Conservation (phyloP, 176 grass and related monocot genomes). For the Aegilops umbellulata region DNA sequence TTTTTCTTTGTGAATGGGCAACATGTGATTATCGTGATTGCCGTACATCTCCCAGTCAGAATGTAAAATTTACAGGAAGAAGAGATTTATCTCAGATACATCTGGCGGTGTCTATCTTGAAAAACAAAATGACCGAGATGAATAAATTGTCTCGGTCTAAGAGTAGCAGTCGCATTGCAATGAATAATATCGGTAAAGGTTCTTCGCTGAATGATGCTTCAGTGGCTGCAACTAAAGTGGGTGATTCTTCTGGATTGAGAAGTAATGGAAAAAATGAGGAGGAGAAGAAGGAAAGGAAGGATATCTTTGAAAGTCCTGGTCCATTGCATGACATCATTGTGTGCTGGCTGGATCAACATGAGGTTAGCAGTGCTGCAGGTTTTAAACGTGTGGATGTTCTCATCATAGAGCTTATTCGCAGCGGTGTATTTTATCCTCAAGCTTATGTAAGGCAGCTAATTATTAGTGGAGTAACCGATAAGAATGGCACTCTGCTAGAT, state of each 20-base stretch:
- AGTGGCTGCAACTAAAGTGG: constrained; percentile 27
- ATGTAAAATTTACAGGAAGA: constrained; percentile 82
- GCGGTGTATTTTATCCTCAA: constrained; percentile 87
- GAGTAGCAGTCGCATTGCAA: constrained; percentile 43
- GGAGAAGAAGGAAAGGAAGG: constrained; percentile 61
- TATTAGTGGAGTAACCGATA: constrained; percentile 85
- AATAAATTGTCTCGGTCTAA: constrained; percentile 55
- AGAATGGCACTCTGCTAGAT: constrained; percentile 62
- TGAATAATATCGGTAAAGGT: constrained; percentile 46
- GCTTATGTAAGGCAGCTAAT: constrained; percentile 98
- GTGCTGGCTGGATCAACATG: constrained; percentile 98
- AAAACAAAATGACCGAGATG: constrained; percentile 90
- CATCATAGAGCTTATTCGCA: constrained; percentile 76
- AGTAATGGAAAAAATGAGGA: constrained; percentile 42
- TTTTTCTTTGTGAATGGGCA: constrained; percentile 99
- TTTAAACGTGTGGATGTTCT: constrained; percentile 73
- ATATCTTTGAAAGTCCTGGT: constrained; percentile 87
- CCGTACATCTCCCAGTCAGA: constrained; percentile 49
- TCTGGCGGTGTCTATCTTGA: constrained; percentile 82
- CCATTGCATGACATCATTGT: constrained; percentile 95
- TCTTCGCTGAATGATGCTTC: constrained; percentile 49
- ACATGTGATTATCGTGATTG: constrained; percentile 98
- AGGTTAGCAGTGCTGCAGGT: constrained; percentile 69
- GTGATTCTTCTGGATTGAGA: constrained; percentile 39
- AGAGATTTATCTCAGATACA: constrained; percentile 93